Percentiles rank a stretch among this genome's conserved stretches.
phyloP scores from a whole-genome alignment of 2,329 filamentous ascomycete species.

The Colletotrichum magnum region DNA sequence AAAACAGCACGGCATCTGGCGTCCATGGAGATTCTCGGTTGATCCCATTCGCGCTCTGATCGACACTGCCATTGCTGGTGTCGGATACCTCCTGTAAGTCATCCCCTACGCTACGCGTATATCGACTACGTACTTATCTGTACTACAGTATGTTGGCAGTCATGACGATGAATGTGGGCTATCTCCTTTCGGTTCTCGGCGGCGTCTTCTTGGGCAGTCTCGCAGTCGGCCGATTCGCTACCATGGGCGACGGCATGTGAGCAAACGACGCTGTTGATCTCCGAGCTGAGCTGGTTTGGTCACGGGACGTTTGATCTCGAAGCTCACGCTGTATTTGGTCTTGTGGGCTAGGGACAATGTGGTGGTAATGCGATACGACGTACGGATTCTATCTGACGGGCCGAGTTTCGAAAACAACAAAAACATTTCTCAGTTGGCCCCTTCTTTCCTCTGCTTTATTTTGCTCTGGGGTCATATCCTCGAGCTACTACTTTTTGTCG shows the following conservation, averaged over 20 bases:
- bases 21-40: conserved; percentile 86
- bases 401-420: background rate
- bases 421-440: conserved; percentile 12
- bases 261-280: background rate
- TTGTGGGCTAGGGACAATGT: background rate
- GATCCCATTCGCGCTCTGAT: conserved; percentile 81
- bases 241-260: conserved; percentile 63
- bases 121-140: background rate
- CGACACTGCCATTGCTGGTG: conserved; percentile 79
- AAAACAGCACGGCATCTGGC: conserved; percentile 63
- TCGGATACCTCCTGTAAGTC: conserved; percentile 89
- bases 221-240: conserved; percentile 78
- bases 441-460: background rate
- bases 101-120: too few relatives aligned
- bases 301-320: too few relatives aligned
- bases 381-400: background rate
- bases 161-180: conserved; percentile 91
- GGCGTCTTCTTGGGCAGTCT: conserved; percentile 91
- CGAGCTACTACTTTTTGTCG: too few relatives aligned
- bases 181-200: conserved; percentile 84
- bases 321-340: too few relatives aligned
- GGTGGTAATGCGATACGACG: conserved; percentile 6
- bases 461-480: too few relatives aligned
- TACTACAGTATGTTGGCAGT: conserved; percentile 85
- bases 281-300: too few relatives aligned